Evolutionary conservation across 2,329 filamentous ascomycete genomes (phyloP).

Genomic region (Botryosphaeria dothidea): DNA sequence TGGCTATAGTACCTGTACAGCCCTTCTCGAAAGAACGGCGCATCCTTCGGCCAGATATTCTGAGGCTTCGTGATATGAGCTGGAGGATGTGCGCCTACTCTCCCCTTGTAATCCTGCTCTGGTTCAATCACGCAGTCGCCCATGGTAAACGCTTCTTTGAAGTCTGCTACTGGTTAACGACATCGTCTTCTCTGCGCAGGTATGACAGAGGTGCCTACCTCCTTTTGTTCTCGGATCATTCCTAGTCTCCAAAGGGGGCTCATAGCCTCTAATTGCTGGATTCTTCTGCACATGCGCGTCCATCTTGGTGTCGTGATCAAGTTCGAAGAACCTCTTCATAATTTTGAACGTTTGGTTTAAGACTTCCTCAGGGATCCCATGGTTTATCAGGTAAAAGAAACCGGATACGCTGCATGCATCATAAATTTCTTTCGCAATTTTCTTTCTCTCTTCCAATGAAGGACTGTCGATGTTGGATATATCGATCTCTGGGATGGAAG

Average conservation of each 20-base stretch:
- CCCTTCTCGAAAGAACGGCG: constrained; percentile 31
- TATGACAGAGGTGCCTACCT: not conserved
- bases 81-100: constrained; percentile 1
- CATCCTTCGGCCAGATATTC: constrained; percentile 38
- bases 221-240: constrained; percentile 11
- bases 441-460: not conserved
- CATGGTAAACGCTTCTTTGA: constrained; percentile 39
- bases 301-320: constrained; percentile 1
- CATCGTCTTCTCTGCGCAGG: not conserved
- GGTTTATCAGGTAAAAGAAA: constrained; percentile 8
- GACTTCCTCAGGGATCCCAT: constrained; percentile 6
- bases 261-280: not conserved
- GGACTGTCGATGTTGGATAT: constrained; percentile 11
- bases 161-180: constrained; percentile 23
- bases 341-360: not conserved
- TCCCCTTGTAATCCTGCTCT: constrained; percentile 33
- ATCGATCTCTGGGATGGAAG: constrained; percentile 4
- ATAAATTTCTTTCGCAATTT: not conserved
- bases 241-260: constrained; percentile 1
- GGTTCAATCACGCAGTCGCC: constrained; percentile 40
- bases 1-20: constrained; percentile 38
- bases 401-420: constrained; percentile 11
- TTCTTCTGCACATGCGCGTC: constrained; percentile 13
- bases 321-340: constrained; percentile 1
- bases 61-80: constrained; percentile 1